Conservation (phyloP, 2,329 filamentous ascomycete genomes). For the Claviceps capensis region DNA sequence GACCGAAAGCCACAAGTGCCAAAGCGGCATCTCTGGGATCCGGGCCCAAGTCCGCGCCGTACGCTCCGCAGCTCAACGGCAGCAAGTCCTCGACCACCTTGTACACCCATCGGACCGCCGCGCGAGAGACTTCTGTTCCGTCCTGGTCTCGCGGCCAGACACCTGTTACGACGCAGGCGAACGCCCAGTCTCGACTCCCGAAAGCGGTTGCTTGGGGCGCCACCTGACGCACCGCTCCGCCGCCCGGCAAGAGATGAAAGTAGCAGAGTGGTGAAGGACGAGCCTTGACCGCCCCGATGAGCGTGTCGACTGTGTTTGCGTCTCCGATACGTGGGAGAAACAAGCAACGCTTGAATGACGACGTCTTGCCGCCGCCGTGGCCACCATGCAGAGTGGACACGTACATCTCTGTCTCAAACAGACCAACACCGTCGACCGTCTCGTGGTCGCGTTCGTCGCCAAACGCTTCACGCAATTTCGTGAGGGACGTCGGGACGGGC, state of each 20-base stretch:
- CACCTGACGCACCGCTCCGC: conserved; percentile 34
- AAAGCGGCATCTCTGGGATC: conserved; percentile 42
- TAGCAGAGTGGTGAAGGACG: conserved; percentile 43
- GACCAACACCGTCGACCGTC: conserved; percentile 29
- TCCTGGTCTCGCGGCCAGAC: conserved; percentile 45
- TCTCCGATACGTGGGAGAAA: conserved; percentile 38
- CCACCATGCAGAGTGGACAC: conserved; percentile 45
- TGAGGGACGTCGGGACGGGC: not conserved
- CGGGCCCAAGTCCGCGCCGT: conserved; percentile 48
- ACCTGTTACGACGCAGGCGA: conserved; percentile 49
- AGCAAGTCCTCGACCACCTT: conserved; percentile 31
- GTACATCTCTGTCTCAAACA: conserved; percentile 49
- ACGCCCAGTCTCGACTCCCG: conserved; percentile 50
- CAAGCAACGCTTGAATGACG: conserved; percentile 49
- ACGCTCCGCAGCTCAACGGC: conserved; percentile 36
- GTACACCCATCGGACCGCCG: conserved; percentile 42
- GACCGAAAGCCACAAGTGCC: conserved; percentile 41
- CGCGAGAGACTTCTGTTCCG: conserved; percentile 23
- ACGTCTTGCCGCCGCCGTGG: conserved; percentile 42
- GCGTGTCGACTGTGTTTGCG: conserved; percentile 16
- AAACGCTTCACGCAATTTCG: conserved; percentile 11
- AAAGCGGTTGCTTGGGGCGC: conserved; percentile 38
- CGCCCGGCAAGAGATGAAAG: conserved; percentile 47
- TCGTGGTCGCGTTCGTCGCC: conserved; percentile 20
- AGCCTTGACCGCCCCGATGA: conserved; percentile 31